These are phyloP conservation scores for Zymoseptoria tritici DNA, from an alignment of 2,329 filamentous ascomycete genomes.

Conservation along the genomic window DNA sequence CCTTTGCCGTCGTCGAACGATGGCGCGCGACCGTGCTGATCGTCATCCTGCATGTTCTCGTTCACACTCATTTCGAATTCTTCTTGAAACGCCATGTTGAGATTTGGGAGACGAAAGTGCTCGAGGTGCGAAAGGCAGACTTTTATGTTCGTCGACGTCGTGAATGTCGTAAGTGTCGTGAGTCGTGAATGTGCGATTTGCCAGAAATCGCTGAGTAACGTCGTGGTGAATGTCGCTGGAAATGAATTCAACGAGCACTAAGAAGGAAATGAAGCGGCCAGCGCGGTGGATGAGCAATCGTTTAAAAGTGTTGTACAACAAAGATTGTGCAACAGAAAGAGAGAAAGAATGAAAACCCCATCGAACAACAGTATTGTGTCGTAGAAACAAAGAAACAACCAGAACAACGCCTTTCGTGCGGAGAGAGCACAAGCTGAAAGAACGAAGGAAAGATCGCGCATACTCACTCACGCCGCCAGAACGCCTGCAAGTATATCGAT, in stretches of 20 bases:
- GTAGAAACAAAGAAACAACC: constrained; percentile 3
- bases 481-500: constrained; percentile 1
- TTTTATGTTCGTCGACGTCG: constrained; percentile 8
- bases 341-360: constrained; percentile 10
- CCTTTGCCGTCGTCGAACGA: constrained; percentile 14
- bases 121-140: neutral
- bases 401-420: constrained; percentile 2
- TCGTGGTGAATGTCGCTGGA: constrained; percentile 6
- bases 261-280: constrained; percentile 3
- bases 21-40: constrained; percentile 14
- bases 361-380: constrained; percentile 7
- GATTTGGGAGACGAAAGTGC: neutral
- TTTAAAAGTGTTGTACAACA: constrained; percentile 1
- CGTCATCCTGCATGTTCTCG: constrained; percentile 24
- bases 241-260: constrained; percentile 4
- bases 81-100: constrained; percentile 24
- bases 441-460: neutral
- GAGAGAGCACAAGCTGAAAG: neutral
- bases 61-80: constrained; percentile 29
- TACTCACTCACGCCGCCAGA: neutral
- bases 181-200: neutral
- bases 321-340: constrained; percentile 4
- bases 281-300: constrained; percentile 2
- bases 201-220: constrained; percentile 12
- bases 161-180: constrained; percentile 8